Percentiles rank a stretch among this genome's conserved stretches.
These are phyloP conservation scores for Sporobolomyces phaffii DNA, from an alignment of 768 basidiomycete species.

Conservation along the genomic window DNA sequence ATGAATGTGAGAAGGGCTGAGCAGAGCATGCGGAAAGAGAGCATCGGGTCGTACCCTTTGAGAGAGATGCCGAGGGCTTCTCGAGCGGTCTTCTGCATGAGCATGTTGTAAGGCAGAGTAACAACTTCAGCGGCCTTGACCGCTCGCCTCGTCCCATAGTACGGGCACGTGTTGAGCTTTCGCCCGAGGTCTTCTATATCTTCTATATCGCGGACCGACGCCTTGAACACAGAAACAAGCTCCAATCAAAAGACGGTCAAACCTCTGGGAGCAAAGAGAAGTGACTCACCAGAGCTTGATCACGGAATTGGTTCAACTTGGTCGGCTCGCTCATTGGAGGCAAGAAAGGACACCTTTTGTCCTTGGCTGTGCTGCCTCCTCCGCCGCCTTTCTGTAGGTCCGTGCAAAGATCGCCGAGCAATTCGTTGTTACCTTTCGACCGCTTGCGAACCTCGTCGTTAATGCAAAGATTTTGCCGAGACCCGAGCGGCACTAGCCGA, in stretches of 20 bases:
- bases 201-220: slow-evolving; percentile 86
- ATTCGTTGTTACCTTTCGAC: slow-evolving; percentile 51
- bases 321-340: slow-evolving; percentile 50
- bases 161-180: slow-evolving; percentile 70
- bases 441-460: slow-evolving; percentile 67
- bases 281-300: slow-evolving; percentile 64
- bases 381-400: slow-evolving; percentile 45
- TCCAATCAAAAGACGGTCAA: slow-evolving; percentile 74
- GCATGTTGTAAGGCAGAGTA: slow-evolving; percentile 80
- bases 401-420: slow-evolving; percentile 39
- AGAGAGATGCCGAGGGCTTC: slow-evolving; percentile 71
- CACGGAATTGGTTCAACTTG: slow-evolving; percentile 84
- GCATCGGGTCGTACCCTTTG: slow-evolving; percentile 14
- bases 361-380: background rate
- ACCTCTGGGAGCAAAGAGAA: slow-evolving; percentile 48
- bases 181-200: slow-evolving; percentile 73
- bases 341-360: slow-evolving; percentile 22
- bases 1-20: slow-evolving; percentile 43
- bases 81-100: slow-evolving; percentile 74
- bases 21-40: slow-evolving; percentile 48
- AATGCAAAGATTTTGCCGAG: slow-evolving; percentile 86
- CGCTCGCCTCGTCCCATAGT: slow-evolving; percentile 81
- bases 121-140: slow-evolving; percentile 84
- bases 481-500: slow-evolving; percentile 77
- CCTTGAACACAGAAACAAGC: no score